Base-by-base conservation (phyloP, 306 rosid species). In the Luffa aegyptiaca region DNA sequence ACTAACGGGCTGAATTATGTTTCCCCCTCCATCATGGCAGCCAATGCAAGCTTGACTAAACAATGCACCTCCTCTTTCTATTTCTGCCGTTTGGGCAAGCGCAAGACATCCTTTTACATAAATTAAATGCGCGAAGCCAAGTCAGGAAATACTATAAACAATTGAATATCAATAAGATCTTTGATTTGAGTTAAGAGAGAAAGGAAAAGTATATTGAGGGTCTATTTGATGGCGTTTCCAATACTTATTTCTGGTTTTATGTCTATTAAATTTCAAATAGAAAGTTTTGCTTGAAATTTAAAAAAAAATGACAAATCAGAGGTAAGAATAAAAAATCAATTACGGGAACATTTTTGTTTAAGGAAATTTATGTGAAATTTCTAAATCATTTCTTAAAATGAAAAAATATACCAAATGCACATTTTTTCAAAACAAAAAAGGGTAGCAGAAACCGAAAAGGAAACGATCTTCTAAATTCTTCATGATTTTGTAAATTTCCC, bases 21-120 rank as follows among this genome's bases (percentile, higher is more conserved):
- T 94, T 83, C 98, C 97, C 41, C 98, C 98, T 14, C 81, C 89
- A 82, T 76, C 94, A 57, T 94, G 97, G 79, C 97, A 94, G 61
- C 98, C 98, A 71, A 94, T 92, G 91, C 98, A 94, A 79, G 91
- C 62, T 85, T 76, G 93, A 35, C 82, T 11, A 80, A 94, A 94
- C 83, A 92, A 86, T 21, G 93, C 62, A 33, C 83, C 87, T 77
- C 98, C 98, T 90, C 84, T 88, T 80, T 89, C 92, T 79, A 94
- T 80, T 39, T 92, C 92, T 26, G 89, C 37, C 82, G 91, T 84
- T 85, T 92, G 91, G 21, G 88, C 96, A 77, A 49, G 53, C 3
- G 87, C 96, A 80, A 41, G 37, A 45, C 56, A 70, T 70, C n/a
- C 76, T 70, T 45, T 45, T 3, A 44, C 51, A 42, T 6, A 16